Base-by-base conservation (phyloP, 148 eudicot genomes). In the Arctostaphylos glauca region DNA sequence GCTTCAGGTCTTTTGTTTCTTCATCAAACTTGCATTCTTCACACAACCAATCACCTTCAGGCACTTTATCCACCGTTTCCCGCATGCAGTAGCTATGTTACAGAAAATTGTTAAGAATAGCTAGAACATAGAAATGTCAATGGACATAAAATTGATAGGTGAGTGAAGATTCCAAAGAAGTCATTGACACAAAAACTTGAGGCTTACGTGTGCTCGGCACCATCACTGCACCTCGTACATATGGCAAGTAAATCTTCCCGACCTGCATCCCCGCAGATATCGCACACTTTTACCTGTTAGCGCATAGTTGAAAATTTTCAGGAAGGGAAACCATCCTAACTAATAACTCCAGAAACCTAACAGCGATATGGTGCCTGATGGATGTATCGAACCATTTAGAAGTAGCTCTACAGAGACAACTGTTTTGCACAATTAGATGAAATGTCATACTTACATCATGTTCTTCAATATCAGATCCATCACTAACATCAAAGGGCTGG, bases 241-340 rank as follows among this genome's bases (percentile, higher is more conserved):
- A 96, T 87, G 70, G 99, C 98, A 86, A 96, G 99, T 86, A 91
- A 89, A 88, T 94, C 98, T 83, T 96, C 99, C 50, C 97, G 94
- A 48, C 98, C 99, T 76, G 95, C 94, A 92, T 94, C 99, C 74
- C 99, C 99, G 83, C 99, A 96, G 56, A 94, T 96, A 86, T 96
- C 98, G 82, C 99, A 96, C 64, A 96, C 98, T 86, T 93, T 94
- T 41, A 96, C 97, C 99, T 96, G 87, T 77, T 77, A 41, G 9
- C 83, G 54, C 73, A 79, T 5, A 60, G 72, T 56, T 58, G 43
- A 13, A 7, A 44, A 68, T 59, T 4, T 72, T 82, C 80, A 82
- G 75, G 49, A 72, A 53, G 41, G 21, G 19, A 38, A 50, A 9
- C 67, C 52, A n/a, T 78, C 70, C 6, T 5, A 78, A 78, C 21